Evolutionary conservation across 768 basidiomycete species (phyloP), one percentile per base, ranked within the genome.

Genomic region (Xerocomellus intermedius): DNA sequence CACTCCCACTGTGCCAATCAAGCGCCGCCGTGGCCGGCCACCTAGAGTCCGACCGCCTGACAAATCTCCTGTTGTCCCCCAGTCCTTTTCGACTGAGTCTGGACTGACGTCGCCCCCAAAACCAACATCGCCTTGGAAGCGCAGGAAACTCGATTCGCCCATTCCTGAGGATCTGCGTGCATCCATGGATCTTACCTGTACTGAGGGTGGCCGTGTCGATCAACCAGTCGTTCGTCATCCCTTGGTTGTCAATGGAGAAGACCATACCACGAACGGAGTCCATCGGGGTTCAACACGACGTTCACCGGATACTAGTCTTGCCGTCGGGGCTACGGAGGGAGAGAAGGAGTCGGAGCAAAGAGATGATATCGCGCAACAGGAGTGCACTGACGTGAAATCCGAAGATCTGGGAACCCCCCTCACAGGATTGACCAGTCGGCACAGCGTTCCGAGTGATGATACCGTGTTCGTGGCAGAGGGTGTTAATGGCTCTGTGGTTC

Each of bases 361-460:
- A 35, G 52, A 61, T 35, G 52, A 36, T 33, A 33, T 42, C 6
- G 33, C 41, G 12, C 58, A 43, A 52, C 58, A 43, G 8, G 63
- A 61, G 33, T 58, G 50, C 53, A n/a, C 53, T 21, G 75, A 73
- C 46, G 72, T 77, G 41, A 81, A 80, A 64, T 77, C 76, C n/a
- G 84, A 85, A 64, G 82, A 82, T 54, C 58, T 71, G 50, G 79
- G 74, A 30, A 84, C 82, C 30, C 81, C 82, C 1, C 66, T 78
- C 42, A 82, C 79, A 7, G 76, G 69, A 21, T 60, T 72, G 52
- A 76, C 80, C 46, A 81, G 79, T 59, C 74, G 75, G 55, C 81
- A 80, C 62, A 85, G 84, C 58, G 73, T 77, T 54, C 80, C 81
- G 30, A 84, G 79, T 62, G 86, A 86, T 56, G 81, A 81, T 50